phyloP scores from a whole-genome alignment of 2,329 filamentous ascomycete genomes.

The Venturia carpophila region DNA sequence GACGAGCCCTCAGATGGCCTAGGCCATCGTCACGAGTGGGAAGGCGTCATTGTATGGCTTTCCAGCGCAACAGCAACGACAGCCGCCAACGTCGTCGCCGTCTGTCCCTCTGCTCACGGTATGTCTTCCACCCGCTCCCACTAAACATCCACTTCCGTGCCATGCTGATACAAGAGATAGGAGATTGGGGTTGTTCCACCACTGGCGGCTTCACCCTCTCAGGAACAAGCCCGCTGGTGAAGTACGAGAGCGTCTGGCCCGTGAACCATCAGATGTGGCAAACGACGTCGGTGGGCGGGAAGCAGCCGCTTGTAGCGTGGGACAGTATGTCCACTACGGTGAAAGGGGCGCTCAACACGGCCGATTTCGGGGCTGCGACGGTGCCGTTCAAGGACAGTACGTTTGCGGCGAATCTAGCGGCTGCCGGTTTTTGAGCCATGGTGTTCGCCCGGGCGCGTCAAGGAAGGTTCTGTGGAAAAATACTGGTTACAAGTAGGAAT shows the following conservation, averaged over 20 bases:
- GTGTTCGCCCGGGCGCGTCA: no score
- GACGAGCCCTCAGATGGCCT: constrained; percentile 38
- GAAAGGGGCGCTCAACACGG: constrained; percentile 36
- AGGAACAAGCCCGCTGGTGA: not conserved
- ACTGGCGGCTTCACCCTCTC: not conserved
- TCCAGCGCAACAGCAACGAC: constrained; percentile 31
- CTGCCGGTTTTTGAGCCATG: no score
- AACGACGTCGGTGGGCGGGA: constrained; percentile 35
- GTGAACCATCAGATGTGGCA: constrained; percentile 41
- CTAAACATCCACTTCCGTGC: constrained; percentile 24
- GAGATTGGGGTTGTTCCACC: not conserved
- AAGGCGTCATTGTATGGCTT: constrained; percentile 48
- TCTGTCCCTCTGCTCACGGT: not conserved
- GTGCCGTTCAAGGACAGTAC: constrained; percentile 42
- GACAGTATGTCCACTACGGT: constrained; percentile 41
- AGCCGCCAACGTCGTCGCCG: constrained; percentile 22
- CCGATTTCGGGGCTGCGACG: constrained; percentile 41
- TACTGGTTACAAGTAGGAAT: no score
- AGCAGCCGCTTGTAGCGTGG: constrained; percentile 43
- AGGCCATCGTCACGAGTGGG: constrained; percentile 51
- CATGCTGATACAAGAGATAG: no score
- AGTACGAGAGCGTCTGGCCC: constrained; percentile 20
- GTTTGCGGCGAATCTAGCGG: constrained; percentile 40
- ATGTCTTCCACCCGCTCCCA: no score
- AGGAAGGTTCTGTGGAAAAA: no score